A percentile compares a stretch with the other conserved stretches of the same genome.
Conservation (phyloP, 2,329 filamentous ascomycete species). For the Monosporascus sp. region DNA sequence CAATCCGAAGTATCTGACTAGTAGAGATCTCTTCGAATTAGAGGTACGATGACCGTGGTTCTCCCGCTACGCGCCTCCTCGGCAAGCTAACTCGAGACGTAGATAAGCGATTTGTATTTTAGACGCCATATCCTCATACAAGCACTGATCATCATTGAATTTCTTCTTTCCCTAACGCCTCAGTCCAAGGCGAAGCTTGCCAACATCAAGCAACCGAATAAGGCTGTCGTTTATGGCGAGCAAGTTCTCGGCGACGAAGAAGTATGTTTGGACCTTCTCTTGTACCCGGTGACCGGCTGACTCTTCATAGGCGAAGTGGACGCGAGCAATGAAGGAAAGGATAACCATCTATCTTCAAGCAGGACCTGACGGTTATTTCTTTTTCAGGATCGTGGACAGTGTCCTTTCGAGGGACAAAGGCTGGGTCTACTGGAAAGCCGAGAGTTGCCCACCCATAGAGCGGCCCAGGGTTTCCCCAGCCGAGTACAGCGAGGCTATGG, state of each 20-base stretch:
- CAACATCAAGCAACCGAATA: conserved; percentile 64
- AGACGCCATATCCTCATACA: conserved; percentile 92
- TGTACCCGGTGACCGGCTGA: conserved; percentile 9
- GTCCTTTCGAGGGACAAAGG: conserved; percentile 95
- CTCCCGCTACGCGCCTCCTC: conserved; percentile 2
- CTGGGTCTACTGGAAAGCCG: conserved; percentile 98
- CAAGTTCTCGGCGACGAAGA: conserved; percentile 78
- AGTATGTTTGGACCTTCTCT: conserved; percentile 43
- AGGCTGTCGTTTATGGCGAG: conserved; percentile 76
- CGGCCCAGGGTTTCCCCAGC: conserved; percentile 63
- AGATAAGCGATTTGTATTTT: conserved; percentile 93
- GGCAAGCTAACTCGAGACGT: conserved; percentile 18
- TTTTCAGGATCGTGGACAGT: conserved; percentile 94
- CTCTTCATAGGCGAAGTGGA: conserved; percentile 68
- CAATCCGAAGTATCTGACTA: conserved; percentile 98
- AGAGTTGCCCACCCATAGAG: conserved; percentile 85
- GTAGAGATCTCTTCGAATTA: conserved; percentile 88
- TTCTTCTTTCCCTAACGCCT: conserved; percentile 82
- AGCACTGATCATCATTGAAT: conserved; percentile 89
- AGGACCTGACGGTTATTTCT: conserved; percentile 81
- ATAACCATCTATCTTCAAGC: conserved; percentile 81
- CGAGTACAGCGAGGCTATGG: conserved; percentile 65
- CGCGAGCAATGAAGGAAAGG: conserved; percentile 65
- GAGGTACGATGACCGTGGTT: conserved; percentile 55
- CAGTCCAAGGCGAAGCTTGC: conserved; percentile 75